Base-by-base conservation (phyloP, 345 rosid genomes). In the Mercurialis annua region DNA sequence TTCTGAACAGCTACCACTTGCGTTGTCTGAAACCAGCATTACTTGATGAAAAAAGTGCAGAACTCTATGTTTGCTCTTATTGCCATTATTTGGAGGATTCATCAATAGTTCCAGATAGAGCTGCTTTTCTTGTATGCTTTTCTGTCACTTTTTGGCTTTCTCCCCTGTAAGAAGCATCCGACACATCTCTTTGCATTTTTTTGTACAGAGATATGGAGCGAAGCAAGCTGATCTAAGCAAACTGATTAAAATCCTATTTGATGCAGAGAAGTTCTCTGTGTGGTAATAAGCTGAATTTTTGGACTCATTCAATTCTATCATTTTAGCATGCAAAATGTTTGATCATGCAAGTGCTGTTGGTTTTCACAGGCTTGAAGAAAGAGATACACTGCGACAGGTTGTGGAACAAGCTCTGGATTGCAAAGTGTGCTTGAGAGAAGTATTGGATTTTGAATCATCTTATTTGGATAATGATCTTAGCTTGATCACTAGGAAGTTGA, bases 321-420 rank as follows among this genome's bases (percentile, higher is more conserved):
- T 20, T n/a, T 48, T 18, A 50, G 29, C 1, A 20, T 14, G 33
- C 14, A 26, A 4, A 29, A 62, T 44, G 24, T 43, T 17, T 62
- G 65, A 43, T 56, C 15, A 21, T n/a, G 30, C n/a, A 29, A 4
- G 24, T 42, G 49, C 46, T 76, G 50, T 43, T 68, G 59, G 31
- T 59, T 62, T 50, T 58, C 61, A 56, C 85, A 85, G 96, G 81
- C 59, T 89, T 71, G 82, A 82, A 71, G 96, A 85, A 76, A 77
- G 59, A 54, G 78, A 68, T 43, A 18, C 65, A n/a, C 67, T 89
- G 68, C 77, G 68, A 65, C 55, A 74, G 44, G 67, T 86, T 64
- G 84, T 86, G 50, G 81, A 79, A 67, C 66, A 76, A 69, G 84
- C 84, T 73, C 62, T 49, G 72, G 73, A 75, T 66, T 82, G 77